Conservation (phyloP, 2,329 filamentous ascomycete genomes). For the Thelonectria blattea region DNA sequence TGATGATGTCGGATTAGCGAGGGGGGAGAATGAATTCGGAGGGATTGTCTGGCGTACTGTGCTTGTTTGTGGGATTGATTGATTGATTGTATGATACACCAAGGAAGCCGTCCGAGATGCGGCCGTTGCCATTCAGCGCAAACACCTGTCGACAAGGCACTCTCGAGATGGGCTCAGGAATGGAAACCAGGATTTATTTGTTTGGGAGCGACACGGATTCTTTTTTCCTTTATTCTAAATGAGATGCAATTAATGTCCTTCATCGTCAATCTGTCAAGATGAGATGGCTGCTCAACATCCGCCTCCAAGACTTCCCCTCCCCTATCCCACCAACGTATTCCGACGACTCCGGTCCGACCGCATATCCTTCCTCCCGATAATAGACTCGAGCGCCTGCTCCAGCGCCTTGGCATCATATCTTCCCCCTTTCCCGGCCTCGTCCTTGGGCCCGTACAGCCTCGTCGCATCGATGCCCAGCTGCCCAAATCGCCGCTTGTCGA, state of each 20-base stretch:
- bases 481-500: conserved; percentile 69
- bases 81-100: not conserved
- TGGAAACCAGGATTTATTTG: not conserved
- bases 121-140: not conserved
- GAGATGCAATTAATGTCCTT: not conserved
- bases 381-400: conserved; percentile 75
- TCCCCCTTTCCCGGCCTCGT: conserved; percentile 49
- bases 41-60: not conserved
- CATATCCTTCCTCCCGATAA: conserved; percentile 65
- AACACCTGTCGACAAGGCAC: not conserved
- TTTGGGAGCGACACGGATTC: conserved; percentile 3
- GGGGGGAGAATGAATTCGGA: not conserved
- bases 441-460: conserved; percentile 74
- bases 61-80: too few species aligned
- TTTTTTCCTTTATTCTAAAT: not conserved
- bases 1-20: conserved; percentile 32
- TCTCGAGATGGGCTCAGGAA: not conserved
- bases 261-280: not conserved
- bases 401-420: conserved; percentile 80
- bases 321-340: conserved; percentile 50
- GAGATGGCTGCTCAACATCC: not conserved
- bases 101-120: not conserved
- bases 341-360: conserved; percentile 48
- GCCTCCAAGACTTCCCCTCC: not conserved
- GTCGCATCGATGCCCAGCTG: conserved; percentile 78